Base-by-base conservation (phyloP, 2,329 filamentous ascomycete species). In the Alternaria arbusti region DNA sequence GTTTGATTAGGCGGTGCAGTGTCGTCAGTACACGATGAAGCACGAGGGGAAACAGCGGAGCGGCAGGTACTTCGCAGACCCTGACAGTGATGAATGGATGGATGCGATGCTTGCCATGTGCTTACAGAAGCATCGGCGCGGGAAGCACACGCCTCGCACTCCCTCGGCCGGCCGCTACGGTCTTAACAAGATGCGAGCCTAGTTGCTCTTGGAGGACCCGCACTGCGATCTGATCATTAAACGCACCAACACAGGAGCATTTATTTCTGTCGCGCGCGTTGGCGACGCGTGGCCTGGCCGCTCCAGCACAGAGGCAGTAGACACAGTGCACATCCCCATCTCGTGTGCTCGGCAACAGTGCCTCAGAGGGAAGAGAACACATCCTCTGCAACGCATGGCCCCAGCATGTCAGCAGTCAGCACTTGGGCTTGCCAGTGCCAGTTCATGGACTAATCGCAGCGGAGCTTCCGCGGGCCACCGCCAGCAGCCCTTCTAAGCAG, bases 401-500 rank as follows among this genome's bases (percentile, higher is more conserved):
- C 52, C 40, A 36, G 30, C 52, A 28, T 54, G 52, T 54, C 52
- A 54, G 52, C 52, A 20, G 44, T 26, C 22, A 32, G 15, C 32
- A 36, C 32, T 36, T 36, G 32, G 32, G 15, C 32, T 36, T 36
- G 32, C 32, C 32, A 36, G 32, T 36, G 28, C 22, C 28, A 22
- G 28, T 40, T 20, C 49, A 22, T n/a, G 49, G 49, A 40, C 49
- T 36, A 52, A 52, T 40, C 49, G 32, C 22, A 40, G 28, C 49
- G 49, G 49, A 52, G 49, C 13, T 7, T 52, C 30, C 49, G 49
- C 49, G n/a, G 44, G 54, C 40, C 50, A 40, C 54, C 40, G 61
- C 64, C 61, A 61, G 64, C 64, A 61, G 51, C 28, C 54, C 51
- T 63, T 65, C 51, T 63, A 63, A 65, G 63, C 63, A 65, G 46